A percentile compares a stretch with the other conserved stretches of the same genome.
Evolutionary conservation across 2,329 filamentous ascomycete species (phyloP).

Genomic region (Monosporascus ibericus): DNA sequence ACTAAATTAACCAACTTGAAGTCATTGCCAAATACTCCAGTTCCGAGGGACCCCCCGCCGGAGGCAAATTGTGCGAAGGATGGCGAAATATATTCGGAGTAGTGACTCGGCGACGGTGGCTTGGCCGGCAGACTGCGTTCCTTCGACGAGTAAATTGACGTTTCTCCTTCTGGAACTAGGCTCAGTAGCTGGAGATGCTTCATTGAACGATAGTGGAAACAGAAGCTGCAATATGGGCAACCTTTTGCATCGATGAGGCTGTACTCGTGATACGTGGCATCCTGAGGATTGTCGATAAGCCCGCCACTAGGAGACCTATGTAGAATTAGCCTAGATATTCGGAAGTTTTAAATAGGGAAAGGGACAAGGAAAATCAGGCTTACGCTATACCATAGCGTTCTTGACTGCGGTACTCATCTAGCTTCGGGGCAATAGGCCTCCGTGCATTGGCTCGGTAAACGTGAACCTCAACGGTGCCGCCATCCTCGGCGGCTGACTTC

Average conservation of each 20-base stretch:
- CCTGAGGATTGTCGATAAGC: constrained; percentile 44
- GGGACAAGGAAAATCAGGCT: constrained; percentile 17
- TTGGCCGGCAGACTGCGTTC: neutral
- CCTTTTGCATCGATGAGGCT: constrained; percentile 44
- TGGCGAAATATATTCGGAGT: neutral
- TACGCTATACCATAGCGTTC: constrained; percentile 49
- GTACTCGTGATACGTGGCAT: constrained; percentile 47
- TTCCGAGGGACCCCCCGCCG: constrained; percentile 7
- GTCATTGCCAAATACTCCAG: constrained; percentile 7
- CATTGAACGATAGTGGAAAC: constrained; percentile 52
- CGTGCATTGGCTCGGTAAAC: constrained; percentile 47
- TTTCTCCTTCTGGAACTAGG: constrained; percentile 32
- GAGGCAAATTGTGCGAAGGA: constrained; percentile 11
- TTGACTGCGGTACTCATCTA: constrained; percentile 39
- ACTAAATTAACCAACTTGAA: constrained; percentile 1
- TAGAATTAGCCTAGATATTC: constrained; percentile 2
- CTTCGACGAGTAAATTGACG: constrained; percentile 1
- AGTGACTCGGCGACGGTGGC: neutral
- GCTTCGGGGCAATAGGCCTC: constrained; percentile 33
- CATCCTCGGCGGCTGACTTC: constrained; percentile 41
- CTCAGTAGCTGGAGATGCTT: constrained; percentile 41
- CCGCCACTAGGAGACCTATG: constrained; percentile 47
- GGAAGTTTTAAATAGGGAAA: constrained; percentile 1
- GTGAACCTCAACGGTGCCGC: constrained; percentile 48
- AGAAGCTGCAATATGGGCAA: constrained; percentile 46